Percentiles rank a stretch among this genome's conserved stretches.
These are phyloP conservation scores for Skeletonema tropicum DNA, from an alignment of 108 stramenopile species.

Conservation along the genomic window DNA sequence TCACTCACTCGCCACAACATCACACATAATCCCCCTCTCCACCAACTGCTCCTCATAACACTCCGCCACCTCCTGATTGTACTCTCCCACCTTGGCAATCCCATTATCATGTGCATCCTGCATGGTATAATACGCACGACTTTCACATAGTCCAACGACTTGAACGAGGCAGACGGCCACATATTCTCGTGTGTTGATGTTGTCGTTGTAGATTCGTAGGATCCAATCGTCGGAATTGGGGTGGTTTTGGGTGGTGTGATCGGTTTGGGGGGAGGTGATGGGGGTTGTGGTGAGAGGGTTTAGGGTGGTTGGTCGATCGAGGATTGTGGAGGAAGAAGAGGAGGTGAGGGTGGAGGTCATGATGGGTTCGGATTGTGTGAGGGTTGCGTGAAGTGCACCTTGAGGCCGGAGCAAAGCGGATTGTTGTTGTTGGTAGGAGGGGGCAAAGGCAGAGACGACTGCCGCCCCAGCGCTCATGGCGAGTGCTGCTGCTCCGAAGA, in stretches of 20 bases:
- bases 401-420: background rate
- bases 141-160: conserved; percentile 72
- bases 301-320: background rate
- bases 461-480: conserved; percentile 4
- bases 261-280: background rate
- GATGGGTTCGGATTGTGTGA: background rate
- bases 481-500: conserved; percentile 9
- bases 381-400: background rate
- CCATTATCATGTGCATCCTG: conserved; percentile 86
- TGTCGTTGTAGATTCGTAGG: conserved; percentile 87
- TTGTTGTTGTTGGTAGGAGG: background rate
- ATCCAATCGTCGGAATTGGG: conserved; percentile 52
- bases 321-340: background rate
- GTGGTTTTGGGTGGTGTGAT: background rate
- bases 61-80: conserved; percentile 76
- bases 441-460: background rate
- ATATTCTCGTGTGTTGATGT: conserved; percentile 80
- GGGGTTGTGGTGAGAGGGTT: background rate
- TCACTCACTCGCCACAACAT: conserved; percentile 56
- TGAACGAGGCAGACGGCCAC: conserved; percentile 83
- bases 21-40: conserved; percentile 73
- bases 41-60: conserved; percentile 70
- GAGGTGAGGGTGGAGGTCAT: too few relatives aligned
- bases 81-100: conserved; percentile 77
- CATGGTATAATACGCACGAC: conserved; percentile 80